A percentile compares a stretch with the other conserved stretches of the same genome.
Evolutionary conservation across 2,329 filamentous ascomycete species (phyloP).

Genomic region (Gaeumannomyces tritici): DNA sequence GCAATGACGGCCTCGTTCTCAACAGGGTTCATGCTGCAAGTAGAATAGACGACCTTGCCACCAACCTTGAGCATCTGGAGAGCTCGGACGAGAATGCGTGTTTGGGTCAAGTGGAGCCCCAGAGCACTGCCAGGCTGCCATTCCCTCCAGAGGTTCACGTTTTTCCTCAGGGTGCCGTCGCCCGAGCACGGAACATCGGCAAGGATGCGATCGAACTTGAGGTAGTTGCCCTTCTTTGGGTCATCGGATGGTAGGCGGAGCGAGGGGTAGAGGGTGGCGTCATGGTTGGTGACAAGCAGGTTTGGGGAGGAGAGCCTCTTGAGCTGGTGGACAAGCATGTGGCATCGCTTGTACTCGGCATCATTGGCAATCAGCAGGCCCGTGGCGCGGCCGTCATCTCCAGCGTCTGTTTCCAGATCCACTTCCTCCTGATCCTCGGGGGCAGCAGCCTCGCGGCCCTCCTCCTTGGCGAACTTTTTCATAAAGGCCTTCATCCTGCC

Average conservation of each 20-base stretch:
- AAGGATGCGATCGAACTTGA: slow-evolving; percentile 94
- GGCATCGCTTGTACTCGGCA: slow-evolving; percentile 89
- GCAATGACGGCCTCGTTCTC: slow-evolving; percentile 93
- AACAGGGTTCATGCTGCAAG: slow-evolving; percentile 96
- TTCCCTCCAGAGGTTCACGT: slow-evolving; percentile 86
- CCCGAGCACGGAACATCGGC: slow-evolving; percentile 96
- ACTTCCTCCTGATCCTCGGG: slow-evolving; percentile 35
- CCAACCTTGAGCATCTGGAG: slow-evolving; percentile 95
- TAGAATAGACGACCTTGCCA: slow-evolving; percentile 92
- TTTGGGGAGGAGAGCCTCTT: slow-evolving; percentile 96
- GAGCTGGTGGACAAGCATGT: slow-evolving; percentile 96
- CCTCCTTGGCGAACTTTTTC: slow-evolving; percentile 50
- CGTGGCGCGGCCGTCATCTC: slow-evolving; percentile 78
- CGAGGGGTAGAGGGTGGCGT: slow-evolving; percentile 90
- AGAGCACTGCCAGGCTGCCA: slow-evolving; percentile 85
- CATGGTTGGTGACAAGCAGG: slow-evolving; percentile 93
- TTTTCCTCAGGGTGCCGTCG: slow-evolving; percentile 90
- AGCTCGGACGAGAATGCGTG: slow-evolving; percentile 81
- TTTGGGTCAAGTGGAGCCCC: slow-evolving; percentile 78
- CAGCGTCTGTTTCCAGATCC: slow-evolving; percentile 47
- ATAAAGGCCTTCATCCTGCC: slow-evolving; percentile 67
- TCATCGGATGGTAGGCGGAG: slow-evolving; percentile 64
- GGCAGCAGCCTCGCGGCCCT: slow-evolving; percentile 43
- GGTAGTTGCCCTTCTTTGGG: slow-evolving; percentile 53
- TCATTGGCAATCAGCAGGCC: slow-evolving; percentile 94